Percentiles rank a stretch among this genome's conserved stretches.
These are phyloP conservation scores for Bryoglossum gracile DNA, from an alignment of 495 filamentous ascomycete genomes.

Conservation along the genomic window DNA sequence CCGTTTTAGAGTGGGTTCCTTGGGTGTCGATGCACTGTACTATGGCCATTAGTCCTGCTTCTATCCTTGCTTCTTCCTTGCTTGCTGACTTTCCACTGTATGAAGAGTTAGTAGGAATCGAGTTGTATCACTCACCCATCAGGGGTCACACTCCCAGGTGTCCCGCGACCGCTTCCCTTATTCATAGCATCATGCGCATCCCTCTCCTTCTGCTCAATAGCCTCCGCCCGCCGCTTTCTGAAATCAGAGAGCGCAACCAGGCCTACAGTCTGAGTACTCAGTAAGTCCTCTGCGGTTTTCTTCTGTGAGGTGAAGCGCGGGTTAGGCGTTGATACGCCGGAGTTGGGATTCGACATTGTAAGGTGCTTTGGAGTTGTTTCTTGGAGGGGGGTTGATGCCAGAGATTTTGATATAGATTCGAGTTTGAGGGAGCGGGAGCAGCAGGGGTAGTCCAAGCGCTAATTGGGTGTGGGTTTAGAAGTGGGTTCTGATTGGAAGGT, in stretches of 20 bases:
- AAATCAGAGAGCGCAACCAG: constrained; percentile 90
- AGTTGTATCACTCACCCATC: constrained; percentile 35
- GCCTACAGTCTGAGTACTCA: constrained; percentile 88
- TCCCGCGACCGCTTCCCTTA: constrained; percentile 36
- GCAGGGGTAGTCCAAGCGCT: too few species aligned
- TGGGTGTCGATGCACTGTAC: constrained; percentile 37
- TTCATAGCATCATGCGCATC: constrained; percentile 64
- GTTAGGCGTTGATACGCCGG: constrained; percentile 41
- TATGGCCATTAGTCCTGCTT: constrained; percentile 35
- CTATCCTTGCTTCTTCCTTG: not conserved
- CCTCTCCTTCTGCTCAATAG: constrained; percentile 81
- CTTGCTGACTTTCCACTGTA: constrained; percentile 7
- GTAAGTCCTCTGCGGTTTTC: constrained; percentile 78
- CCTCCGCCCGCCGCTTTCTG: constrained; percentile 92
- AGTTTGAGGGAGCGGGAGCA: too few species aligned
- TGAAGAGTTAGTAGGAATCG: not conserved
- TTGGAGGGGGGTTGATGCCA: not conserved
- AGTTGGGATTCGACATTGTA: constrained; percentile 26
- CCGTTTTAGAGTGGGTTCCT: constrained; percentile 42
- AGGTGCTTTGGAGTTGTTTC: not conserved
- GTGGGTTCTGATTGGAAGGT: too few species aligned
- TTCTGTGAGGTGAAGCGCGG: constrained; percentile 71
- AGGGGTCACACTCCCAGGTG: constrained; percentile 46
- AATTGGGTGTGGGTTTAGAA: too few species aligned
- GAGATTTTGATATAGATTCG: too few species aligned